Evolutionary conservation across 2,329 filamentous ascomycete species (phyloP), one percentile per base, ranked within the genome.

Genomic region (Cadophora sp.): DNA sequence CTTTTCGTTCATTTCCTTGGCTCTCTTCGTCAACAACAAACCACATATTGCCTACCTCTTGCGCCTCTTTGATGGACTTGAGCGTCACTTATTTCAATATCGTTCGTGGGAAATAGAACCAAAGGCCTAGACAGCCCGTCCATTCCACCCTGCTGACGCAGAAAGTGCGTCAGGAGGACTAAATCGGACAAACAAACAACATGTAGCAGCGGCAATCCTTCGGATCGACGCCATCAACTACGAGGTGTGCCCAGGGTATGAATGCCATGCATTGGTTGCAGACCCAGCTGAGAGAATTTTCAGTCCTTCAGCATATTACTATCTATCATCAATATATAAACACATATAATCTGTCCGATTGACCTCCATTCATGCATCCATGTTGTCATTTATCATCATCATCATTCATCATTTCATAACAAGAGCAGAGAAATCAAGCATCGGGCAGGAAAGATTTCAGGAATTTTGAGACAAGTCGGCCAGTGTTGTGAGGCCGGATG

Each of bases 21-120:
- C 14, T 65, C 26, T 31, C 59, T 40, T 3, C 14, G n/a, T 37
- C 40, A 46, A 34, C 40, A 51, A 68, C 62, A 74, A 76, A 77
- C 77, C 77, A 79, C 77, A 79, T 77, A 78, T 78, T 78, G 76
- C 77, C 76, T 77, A 78, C 77, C 76, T 79, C 77, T 70, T 74
- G 74, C 65, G 71, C 77, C 75, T 75, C 67, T 76, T 58, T 74
- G 59, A 78, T 78, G 77, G 73, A 73, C 74, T 76, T 69, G 77
- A 78, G 76, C 69, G 77, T 79, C 76, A 79, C 75, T 78, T 78
- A 79, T 77, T 74, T 64, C 76, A 73, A 74, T 78, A 78, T 79
- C 76, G 76, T 78, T 79, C 76, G 77, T 79, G 77, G 77, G 70
- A 79, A 71, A 79, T 73, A 73, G 66, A 79, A 73, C 73, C 70